Base-by-base conservation (phyloP, 306 rosid species). In the Mucuna pruriens region DNA sequence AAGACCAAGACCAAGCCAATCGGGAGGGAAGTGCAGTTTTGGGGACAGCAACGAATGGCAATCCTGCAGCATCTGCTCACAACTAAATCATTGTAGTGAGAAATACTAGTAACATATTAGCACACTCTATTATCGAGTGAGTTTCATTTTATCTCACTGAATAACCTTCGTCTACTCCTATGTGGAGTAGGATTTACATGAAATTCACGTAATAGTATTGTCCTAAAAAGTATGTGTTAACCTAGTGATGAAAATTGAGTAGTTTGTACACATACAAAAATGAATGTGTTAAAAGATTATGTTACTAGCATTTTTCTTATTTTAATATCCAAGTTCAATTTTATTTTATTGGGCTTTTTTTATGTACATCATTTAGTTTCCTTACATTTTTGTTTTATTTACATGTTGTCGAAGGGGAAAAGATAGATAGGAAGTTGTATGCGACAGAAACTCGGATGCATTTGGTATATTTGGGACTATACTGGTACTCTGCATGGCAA, bases 1-100 rank as follows among this genome's bases (percentile, higher is more conserved):
- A 87, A 78, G 92, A 82, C 39, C 84, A 78, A 40, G 39, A 75
- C 67, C 82, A 75, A 26, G 49, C 80, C 62, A 82, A 66, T 71
- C 72, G 69, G 1, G 92, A 92, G 62, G 87, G 73, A 0, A 75
- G 80, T 71, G 68, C 79, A 38, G 86, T 77, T 66, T 81, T 82
- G 69, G 83, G 83, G 10, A 61, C 93, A 33, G 63, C 74, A 66
- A 85, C 93, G 7, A 89, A 78, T 40, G 86, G 85, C 68, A 90
- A 86, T 60, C 77, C 90, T 71, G 80, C 97, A 49, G 85, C 90
- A 88, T 87, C 93, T 0, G 83, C 90, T 48, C 93, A 84, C 75
- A 87, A 75, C 84, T 92, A 85, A 89, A 73, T 36, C 80, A 51
- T 38, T 78, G 83, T 57, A 57, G 2, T 0, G 15, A 58, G n/a